phyloP scores from a whole-genome alignment of 352 stramenopile genomes.

The Plasmopara halstedii region DNA sequence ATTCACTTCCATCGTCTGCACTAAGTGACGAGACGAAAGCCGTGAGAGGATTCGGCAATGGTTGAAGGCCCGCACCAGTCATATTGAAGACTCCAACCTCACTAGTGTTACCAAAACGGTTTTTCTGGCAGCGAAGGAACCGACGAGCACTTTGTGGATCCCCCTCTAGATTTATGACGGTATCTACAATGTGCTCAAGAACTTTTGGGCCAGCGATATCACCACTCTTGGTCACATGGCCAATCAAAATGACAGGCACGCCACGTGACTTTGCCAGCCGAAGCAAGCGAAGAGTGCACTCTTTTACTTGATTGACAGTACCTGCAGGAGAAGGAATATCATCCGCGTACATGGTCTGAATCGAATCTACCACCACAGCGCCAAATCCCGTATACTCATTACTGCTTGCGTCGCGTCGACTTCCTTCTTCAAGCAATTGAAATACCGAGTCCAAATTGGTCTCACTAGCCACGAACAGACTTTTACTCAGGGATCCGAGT shows the following conservation, averaged over 20 bases:
- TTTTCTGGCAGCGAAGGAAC: constrained; percentile 92
- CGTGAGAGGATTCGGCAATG: constrained; percentile 69
- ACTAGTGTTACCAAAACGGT: constrained; percentile 93
- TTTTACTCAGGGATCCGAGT: constrained; percentile 57
- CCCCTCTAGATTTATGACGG: constrained; percentile 93
- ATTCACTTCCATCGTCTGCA: constrained; percentile 21
- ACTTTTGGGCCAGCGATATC: constrained; percentile 93
- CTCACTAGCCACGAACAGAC: constrained; percentile 76
- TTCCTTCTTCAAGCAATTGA: constrained; percentile 36
- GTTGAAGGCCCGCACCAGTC: constrained; percentile 73
- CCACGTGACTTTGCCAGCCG: constrained; percentile 88
- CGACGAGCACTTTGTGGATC: constrained; percentile 76
- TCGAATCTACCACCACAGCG: constrained; percentile 92
- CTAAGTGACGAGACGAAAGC: constrained; percentile 62
- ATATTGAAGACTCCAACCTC: constrained; percentile 97
- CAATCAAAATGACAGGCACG: constrained; percentile 92
- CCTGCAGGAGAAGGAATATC: constrained; percentile 73
- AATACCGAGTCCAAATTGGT: constrained; percentile 79
- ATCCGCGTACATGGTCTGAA: constrained; percentile 93
- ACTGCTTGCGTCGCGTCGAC: not conserved
- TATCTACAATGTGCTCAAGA: constrained; percentile 90
- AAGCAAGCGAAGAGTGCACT: constrained; percentile 91
- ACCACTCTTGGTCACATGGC: constrained; percentile 96
- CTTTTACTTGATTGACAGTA: constrained; percentile 92
- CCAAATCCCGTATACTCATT: constrained; percentile 28